A percentile compares a stretch with the other conserved stretches of the same genome.
phyloP scores from a whole-genome alignment of 306 rosid species.

The Malus sieversii region DNA sequence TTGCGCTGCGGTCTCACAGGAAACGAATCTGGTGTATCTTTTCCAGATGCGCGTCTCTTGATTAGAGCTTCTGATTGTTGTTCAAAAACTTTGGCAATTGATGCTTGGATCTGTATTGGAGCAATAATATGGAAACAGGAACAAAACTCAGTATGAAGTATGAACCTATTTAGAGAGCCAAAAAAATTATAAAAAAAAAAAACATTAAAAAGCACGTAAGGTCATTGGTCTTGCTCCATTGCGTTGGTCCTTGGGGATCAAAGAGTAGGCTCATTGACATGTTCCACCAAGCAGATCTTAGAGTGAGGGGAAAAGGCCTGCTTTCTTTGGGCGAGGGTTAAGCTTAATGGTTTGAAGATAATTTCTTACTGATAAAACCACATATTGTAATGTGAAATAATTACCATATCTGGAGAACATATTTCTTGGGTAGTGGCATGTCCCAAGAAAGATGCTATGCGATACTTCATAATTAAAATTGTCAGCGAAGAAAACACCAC shows the following conservation, averaged over 20 bases:
- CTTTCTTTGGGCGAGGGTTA: neutral
- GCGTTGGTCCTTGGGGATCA: neutral
- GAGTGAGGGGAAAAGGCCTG: neutral
- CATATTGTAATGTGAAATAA: neutral
- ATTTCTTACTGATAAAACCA: neutral
- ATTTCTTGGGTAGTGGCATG: neutral
- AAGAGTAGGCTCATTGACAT: neutral
- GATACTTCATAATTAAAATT: conserved; percentile 3
- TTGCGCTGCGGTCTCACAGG: conserved; percentile 44
- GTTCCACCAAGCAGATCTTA: neutral
- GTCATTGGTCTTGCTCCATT: neutral
- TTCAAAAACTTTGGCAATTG: conserved; percentile 52
- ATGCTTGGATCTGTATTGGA: conserved; percentile 55
- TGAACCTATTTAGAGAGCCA: neutral
- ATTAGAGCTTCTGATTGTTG: conserved; percentile 58
- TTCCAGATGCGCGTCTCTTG: conserved; percentile 46
- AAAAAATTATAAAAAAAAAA: no score
- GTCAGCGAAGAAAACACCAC: neutral
- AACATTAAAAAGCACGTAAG: neutral
- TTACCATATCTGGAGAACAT: neutral
- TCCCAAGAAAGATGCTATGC: neutral
- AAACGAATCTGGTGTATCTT: conserved; percentile 38
- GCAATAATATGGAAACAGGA: conserved; percentile 8
- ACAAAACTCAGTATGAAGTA: neutral
- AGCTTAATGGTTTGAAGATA: neutral